Conservation (phyloP, 306 rosid species). For the Quercus aquifolioides region DNA sequence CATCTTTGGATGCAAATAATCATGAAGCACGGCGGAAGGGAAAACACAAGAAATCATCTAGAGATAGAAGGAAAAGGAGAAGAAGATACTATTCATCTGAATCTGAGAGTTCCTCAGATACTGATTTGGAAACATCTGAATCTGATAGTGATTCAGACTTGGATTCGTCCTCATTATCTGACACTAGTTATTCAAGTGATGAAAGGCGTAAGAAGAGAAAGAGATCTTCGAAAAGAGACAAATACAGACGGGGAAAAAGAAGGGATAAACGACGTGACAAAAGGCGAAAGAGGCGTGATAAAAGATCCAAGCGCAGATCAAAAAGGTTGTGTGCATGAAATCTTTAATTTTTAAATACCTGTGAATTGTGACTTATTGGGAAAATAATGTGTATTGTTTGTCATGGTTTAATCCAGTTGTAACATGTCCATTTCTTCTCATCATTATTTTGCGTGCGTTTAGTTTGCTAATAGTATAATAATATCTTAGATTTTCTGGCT, state of each 20-base stretch:
- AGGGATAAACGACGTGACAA: conserved; percentile 68
- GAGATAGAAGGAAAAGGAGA: conserved; percentile 66
- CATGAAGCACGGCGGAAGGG: conserved; percentile 52
- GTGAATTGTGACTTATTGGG: neutral
- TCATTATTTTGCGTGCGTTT: neutral
- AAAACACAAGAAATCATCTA: conserved; percentile 68
- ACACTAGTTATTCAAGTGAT: conserved; percentile 73
- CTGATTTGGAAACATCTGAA: conserved; percentile 72
- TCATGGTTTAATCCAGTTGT: neutral
- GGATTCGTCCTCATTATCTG: conserved; percentile 63
- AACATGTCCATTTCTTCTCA: neutral
- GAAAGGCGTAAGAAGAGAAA: conserved; percentile 79
- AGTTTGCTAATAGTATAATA: neutral
- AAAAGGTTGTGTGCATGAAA: conserved; percentile 51
- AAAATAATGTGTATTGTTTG: neutral
- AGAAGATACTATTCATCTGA: conserved; percentile 60
- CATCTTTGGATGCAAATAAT: conserved; percentile 52
- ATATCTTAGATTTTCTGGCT: neutral
- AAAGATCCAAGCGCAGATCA: conserved; percentile 63
- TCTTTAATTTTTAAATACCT: neutral
- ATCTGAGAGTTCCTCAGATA: conserved; percentile 76
- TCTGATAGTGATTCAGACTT: conserved; percentile 84
- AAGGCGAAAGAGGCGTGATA: conserved; percentile 58
- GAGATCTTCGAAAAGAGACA: conserved; percentile 70
- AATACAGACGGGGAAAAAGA: conserved; percentile 54